Base-by-base conservation (phyloP, 2,329 filamentous ascomycete genomes). In the Penicillium sp. region DNA sequence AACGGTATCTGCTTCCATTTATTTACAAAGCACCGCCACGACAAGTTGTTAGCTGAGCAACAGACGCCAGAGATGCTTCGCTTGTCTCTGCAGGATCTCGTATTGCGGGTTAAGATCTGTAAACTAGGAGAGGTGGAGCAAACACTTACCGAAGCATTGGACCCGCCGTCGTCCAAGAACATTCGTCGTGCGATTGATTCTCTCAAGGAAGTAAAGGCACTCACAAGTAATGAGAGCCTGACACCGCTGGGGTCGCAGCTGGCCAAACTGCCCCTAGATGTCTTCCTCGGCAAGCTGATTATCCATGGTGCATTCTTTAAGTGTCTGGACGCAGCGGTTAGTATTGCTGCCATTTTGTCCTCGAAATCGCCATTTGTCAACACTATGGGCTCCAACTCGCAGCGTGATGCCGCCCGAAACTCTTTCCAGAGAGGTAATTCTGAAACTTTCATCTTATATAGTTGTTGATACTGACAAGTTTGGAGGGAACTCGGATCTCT, bases 21-120 rank as follows among this genome's bases (percentile, higher is more conserved):
- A 61, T 97, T 98, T 73, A 97, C 95, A 1, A 95, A 89, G 70
- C 86, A 93, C 70, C 87, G 94, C 7, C 92, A 97, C 73, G 93
- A 98, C 73, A 86, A 87, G 59, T 73, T 86, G 60, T 92, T 98
- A 85, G 88, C 88, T 54, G 93, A 96, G 63, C 92, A 97, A 72
- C 95, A 98, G 79, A 97, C 92, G 0, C 96, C 95, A 0, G 95
- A 99, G 76, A 96, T 99, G 87, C 86, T 99, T 43, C 89, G 95
- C 0, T 82, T 99, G 4, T 97, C 95, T 0, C 81, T 99, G 11
- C 95, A 99, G 76, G 95, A 99, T 72, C 82, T 99, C 11, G 93
- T 96, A 5, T 93, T 99, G 74, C 88, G 95, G 8, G 93, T 98
- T 66, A 99, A 99, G 79, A 97, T 97, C 49, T 99, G 94, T 82